Percentiles rank a stretch among this genome's conserved stretches.
Conservation (phyloP, 1,284 basidiomycete species). For the Fistulinella cinereoalba region DNA sequence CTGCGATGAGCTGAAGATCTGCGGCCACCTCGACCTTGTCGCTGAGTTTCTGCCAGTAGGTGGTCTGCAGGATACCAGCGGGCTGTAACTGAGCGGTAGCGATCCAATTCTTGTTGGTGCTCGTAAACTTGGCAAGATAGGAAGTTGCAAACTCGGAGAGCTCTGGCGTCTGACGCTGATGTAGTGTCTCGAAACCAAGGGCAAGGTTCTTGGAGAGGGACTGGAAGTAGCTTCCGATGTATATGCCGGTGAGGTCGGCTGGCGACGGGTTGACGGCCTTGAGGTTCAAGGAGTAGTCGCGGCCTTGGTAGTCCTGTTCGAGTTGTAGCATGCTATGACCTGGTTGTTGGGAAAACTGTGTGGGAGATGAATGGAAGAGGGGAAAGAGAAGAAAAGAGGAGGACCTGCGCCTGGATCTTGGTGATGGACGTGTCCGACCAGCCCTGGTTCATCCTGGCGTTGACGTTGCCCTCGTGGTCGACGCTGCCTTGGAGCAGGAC, state of each 20-base stretch:
- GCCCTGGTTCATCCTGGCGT: slow-evolving; percentile 86
- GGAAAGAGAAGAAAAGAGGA: slow-evolving; percentile 5
- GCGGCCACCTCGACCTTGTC: slow-evolving; percentile 99
- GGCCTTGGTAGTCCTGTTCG: slow-evolving; percentile 93
- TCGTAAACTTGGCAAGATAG: slow-evolving; percentile 86
- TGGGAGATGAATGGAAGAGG: slow-evolving; percentile 8
- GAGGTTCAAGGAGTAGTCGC: slow-evolving; percentile 84
- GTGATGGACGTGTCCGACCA: slow-evolving; percentile 82
- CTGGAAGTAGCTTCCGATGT: slow-evolving; percentile 91
- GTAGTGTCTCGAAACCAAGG: slow-evolving; percentile 86
- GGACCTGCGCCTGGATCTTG: slow-evolving; percentile 88
- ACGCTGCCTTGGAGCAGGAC: slow-evolving; percentile 91
- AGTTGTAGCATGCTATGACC: slow-evolving; percentile 89
- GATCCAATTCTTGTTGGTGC: slow-evolving; percentile 79
- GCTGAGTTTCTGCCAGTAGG: slow-evolving; percentile 95
- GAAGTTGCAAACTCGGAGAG: slow-evolving; percentile 77
- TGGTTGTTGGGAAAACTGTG: slow-evolving; percentile 60
- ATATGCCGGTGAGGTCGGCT: slow-evolving; percentile 89
- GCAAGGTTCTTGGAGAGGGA: slow-evolving; percentile 93
- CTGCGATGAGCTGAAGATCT: slow-evolving; percentile 83
- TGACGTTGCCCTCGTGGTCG: slow-evolving; percentile 91
- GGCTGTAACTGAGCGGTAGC: slow-evolving; percentile 90
- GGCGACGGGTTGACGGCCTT: slow-evolving; percentile 95
- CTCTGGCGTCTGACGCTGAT: slow-evolving; percentile 76
- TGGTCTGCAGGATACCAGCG: slow-evolving; percentile 85